Evolutionary conservation across 2,329 filamentous ascomycete species (phyloP).

Genomic region (Chrysoporthe austroafricana): DNA sequence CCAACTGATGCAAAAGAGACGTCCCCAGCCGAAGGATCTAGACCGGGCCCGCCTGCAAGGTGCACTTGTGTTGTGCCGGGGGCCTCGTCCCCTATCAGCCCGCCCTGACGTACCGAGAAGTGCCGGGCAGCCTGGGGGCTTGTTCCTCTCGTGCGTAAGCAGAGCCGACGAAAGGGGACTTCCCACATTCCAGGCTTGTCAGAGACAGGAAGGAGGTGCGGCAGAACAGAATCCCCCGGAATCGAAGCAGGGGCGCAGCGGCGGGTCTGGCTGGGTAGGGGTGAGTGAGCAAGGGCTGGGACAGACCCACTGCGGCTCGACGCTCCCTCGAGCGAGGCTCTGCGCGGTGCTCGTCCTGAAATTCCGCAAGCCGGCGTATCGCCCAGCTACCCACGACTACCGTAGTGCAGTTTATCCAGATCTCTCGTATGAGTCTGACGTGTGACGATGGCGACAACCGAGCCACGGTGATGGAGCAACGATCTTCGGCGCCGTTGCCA

Average conservation of each 20-base stretch:
- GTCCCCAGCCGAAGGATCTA: not conserved
- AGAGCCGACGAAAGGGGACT: constrained; percentile 2
- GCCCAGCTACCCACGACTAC: not conserved
- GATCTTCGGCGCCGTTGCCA: not conserved
- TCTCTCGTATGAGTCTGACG: no score
- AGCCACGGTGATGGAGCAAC: not conserved
- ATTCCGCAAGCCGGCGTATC: not conserved
- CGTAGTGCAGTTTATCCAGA: no score
- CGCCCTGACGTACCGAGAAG: not conserved
- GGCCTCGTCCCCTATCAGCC: not conserved
- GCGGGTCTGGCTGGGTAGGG: constrained; percentile 15
- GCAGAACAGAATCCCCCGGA: not conserved
- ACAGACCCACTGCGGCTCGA: constrained; percentile 16
- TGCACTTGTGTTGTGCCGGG: not conserved
- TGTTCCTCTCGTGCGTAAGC: not conserved
- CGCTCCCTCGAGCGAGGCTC: not conserved
- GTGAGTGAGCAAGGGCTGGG: constrained; percentile 7
- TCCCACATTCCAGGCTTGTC: constrained; percentile 16
- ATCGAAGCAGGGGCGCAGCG: not conserved
- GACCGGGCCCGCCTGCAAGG: not conserved
- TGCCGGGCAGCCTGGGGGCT: constrained; percentile 2
- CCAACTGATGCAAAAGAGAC: not conserved
- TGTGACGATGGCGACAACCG: constrained; percentile 1
- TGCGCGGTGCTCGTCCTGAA: not conserved
- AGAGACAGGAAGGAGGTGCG: constrained; percentile 25